Percentiles rank a stretch among this genome's conserved stretches.
phyloP scores from a whole-genome alignment of 2,329 filamentous ascomycete species.

The Hansfordia pulvinata region DNA sequence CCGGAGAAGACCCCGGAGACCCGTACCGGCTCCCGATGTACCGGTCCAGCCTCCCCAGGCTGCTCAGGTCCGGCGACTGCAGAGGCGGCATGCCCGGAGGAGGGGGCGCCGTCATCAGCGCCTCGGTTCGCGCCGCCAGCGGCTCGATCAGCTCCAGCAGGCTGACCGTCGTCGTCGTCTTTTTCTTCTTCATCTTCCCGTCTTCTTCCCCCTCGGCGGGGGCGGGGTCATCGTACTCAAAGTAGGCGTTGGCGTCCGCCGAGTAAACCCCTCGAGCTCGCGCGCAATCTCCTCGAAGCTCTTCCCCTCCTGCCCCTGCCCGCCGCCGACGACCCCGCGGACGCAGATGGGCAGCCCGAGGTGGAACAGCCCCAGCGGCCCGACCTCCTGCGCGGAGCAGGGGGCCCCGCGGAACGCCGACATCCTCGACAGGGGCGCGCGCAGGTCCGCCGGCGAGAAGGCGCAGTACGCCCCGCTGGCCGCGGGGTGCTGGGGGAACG shows the following conservation, averaged over 20 bases:
- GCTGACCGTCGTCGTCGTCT: constrained; percentile 5
- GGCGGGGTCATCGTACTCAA: too few relatives aligned
- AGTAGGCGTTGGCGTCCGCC: too few relatives aligned
- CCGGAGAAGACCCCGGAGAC: too few relatives aligned
- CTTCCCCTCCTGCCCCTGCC: constrained; percentile 1
- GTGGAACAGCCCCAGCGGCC: constrained; percentile 8
- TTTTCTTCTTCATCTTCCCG: too few relatives aligned
- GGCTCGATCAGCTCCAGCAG: constrained; percentile 5
- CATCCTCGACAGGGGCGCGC: constrained; percentile 1
- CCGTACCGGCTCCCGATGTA: constrained; percentile 5
- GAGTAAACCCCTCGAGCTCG: too few relatives aligned
- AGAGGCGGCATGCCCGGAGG: constrained; percentile 4
- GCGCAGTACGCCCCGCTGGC: constrained; percentile 8
- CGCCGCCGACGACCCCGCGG: constrained; percentile 1
- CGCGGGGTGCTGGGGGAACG: constrained; percentile 7
- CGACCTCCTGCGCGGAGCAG: too few relatives aligned
- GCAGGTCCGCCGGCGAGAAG: constrained; percentile 9
- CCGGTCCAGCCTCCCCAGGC: constrained; percentile 7
- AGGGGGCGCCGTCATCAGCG: constrained; percentile 3
- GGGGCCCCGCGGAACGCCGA: too few relatives aligned
- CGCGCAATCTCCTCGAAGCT: constrained; percentile 6
- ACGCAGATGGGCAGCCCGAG: constrained; percentile 9
- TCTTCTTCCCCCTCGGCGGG: too few relatives aligned
- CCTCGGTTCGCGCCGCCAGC: constrained; percentile 4
- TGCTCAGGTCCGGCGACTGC: constrained; percentile 9